These are phyloP conservation scores for Talaromyces sp. DNA, from an alignment of 2,329 filamentous ascomycete genomes.

Conservation along the genomic window DNA sequence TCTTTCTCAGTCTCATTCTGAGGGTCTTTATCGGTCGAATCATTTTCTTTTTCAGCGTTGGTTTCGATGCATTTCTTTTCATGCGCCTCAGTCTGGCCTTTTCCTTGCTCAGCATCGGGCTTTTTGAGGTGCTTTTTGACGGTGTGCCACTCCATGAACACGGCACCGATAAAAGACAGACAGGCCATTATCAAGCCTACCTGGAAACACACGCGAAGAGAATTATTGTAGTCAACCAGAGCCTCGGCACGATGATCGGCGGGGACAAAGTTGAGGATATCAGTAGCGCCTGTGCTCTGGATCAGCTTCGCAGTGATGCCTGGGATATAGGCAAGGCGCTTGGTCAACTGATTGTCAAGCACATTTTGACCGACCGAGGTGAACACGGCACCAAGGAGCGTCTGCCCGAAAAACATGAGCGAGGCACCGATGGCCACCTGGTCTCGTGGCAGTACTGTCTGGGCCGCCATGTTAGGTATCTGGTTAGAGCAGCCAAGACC, in stretches of 20 bases:
- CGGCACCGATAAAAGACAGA: not conserved
- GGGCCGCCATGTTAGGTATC: slow-evolving; percentile 18
- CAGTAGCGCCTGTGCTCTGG: not conserved
- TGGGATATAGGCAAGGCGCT: slow-evolving; percentile 19
- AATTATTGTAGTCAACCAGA: slow-evolving; percentile 1
- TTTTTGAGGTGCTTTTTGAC: slow-evolving; percentile 1
- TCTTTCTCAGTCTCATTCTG: not conserved
- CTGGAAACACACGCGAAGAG: not conserved
- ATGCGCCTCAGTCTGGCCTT: not conserved
- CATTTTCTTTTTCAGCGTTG: not conserved
- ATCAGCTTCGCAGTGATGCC: slow-evolving; percentile 15
- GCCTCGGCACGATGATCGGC: not conserved
- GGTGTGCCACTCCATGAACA: slow-evolving; percentile 3
- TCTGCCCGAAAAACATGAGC: slow-evolving; percentile 21
- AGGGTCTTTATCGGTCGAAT: not conserved
- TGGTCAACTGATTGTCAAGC: slow-evolving; percentile 15
- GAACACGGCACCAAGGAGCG: slow-evolving; percentile 21
- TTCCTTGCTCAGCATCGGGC: not conserved
- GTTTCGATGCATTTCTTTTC: not conserved
- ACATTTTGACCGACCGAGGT: slow-evolving; percentile 19
- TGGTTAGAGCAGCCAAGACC: slow-evolving; percentile 24
- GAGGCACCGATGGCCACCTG: slow-evolving; percentile 23
- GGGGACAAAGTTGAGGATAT: not conserved
- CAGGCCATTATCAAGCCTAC: slow-evolving; percentile 4
- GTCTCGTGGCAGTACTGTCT: slow-evolving; percentile 18